Conservation (phyloP, 345 rosid species). For the Eucalyptus sp. region DNA sequence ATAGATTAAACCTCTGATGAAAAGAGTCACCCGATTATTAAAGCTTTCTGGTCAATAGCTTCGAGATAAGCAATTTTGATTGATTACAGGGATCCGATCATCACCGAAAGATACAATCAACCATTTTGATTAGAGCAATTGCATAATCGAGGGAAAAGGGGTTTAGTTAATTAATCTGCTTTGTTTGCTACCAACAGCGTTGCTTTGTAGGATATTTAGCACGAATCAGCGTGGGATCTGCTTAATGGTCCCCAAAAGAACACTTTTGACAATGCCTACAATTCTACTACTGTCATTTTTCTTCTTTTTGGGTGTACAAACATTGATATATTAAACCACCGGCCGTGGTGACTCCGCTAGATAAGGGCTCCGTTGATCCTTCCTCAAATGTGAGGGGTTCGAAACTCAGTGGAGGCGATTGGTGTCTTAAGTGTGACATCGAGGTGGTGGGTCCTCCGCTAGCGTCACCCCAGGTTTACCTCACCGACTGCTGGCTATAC, state of each 20-base stretch:
- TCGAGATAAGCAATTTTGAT: neutral
- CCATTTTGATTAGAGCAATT: neutral
- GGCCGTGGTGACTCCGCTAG: too few species aligned
- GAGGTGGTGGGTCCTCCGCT: too few species aligned
- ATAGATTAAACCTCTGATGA: neutral
- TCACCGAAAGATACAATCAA: neutral
- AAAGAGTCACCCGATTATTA: too few species aligned
- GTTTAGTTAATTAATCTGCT: neutral
- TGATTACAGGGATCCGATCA: neutral
- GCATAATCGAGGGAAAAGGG: neutral
- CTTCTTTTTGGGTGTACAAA: neutral
- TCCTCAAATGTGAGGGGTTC: too few species aligned
- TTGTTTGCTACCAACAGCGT: neutral
- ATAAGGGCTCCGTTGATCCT: too few species aligned
- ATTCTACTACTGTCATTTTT: neutral
- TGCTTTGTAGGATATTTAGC: neutral
- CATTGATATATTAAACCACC: neutral
- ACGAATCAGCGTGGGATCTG: neutral
- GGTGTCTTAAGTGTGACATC: too few species aligned
- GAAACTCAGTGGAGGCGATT: too few species aligned
- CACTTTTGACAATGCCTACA: neutral
- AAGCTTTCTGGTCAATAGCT: neutral
- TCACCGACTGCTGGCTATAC: too few species aligned
- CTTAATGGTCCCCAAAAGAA: neutral
- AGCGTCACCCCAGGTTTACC: too few species aligned